A percentile compares a stretch with the other conserved stretches of the same genome.
Conservation (phyloP, 1,139 yeast species). For the Hanseniaspora uvarum region DNA sequence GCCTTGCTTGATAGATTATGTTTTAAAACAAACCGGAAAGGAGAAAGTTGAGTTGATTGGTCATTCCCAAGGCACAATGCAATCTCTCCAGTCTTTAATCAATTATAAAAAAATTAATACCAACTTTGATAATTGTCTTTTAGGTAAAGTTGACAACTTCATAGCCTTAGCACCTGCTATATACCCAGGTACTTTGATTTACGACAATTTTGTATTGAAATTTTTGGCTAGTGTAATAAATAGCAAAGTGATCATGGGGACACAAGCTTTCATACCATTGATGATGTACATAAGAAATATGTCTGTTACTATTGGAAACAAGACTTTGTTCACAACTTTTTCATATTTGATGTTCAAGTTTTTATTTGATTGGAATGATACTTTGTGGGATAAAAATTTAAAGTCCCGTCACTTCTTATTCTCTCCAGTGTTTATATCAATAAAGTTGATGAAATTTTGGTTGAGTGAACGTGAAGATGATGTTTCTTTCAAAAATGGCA, state of each 20-base stretch:
- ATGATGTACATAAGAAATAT: conserved; percentile 43
- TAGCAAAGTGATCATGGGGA: conserved; percentile 46
- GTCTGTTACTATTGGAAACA: conserved; percentile 35
- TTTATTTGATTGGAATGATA: conserved; percentile 76
- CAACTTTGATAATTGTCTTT: conserved; percentile 30
- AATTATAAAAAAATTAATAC: conserved; percentile 31
- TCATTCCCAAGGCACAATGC: conserved; percentile 92
- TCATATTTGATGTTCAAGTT: conserved; percentile 75
- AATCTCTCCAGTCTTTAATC: conserved; percentile 52
- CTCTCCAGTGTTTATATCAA: conserved; percentile 75
- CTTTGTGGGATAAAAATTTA: conserved; percentile 59
- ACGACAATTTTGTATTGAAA: conserved; percentile 44
- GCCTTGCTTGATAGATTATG: conserved; percentile 58
- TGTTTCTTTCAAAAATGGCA: conserved; percentile 25
- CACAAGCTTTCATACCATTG: conserved; percentile 49
- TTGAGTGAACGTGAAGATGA: conserved; percentile 31
- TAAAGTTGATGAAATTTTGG: conserved; percentile 90
- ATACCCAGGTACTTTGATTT: conserved; percentile 66
- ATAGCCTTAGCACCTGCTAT: conserved; percentile 83
- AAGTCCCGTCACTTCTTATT: conserved; percentile 68
- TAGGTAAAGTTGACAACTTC: conserved; percentile 51
- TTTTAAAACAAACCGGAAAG: conserved; percentile 36
- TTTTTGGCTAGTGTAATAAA: conserved; percentile 33
- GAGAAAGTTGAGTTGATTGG: conserved; percentile 54
- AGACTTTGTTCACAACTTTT: conserved; percentile 43